Percentiles rank a stretch among this genome's conserved stretches.
These are phyloP conservation scores for Dictyophora rubrovolvata DNA, from an alignment of 768 basidiomycete species.

Conservation along the genomic window DNA sequence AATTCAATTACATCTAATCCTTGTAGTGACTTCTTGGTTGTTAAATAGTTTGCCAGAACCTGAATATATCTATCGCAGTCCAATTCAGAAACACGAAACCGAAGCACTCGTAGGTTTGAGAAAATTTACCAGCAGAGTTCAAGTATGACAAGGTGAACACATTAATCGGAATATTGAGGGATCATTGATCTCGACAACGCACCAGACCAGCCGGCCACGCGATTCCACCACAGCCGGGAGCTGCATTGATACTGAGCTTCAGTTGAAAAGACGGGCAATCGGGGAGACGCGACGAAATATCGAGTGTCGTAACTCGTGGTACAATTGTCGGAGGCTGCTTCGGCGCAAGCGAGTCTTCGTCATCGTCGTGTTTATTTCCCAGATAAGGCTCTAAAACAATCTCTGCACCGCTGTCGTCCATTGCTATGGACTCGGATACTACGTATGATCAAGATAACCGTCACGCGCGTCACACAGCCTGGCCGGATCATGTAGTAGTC, in stretches of 20 bases:
- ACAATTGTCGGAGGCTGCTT: slow-evolving; percentile 11
- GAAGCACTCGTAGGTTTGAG: too few species aligned
- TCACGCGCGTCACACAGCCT: too few species aligned
- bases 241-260: slow-evolving; percentile 58
- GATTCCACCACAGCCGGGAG: slow-evolving; percentile 85
- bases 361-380: not conserved
- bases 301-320: slow-evolving; percentile 9
- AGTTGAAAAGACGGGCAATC: slow-evolving; percentile 11
- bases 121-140: not conserved
- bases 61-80: slow-evolving; percentile 21
- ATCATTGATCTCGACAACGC: not conserved
- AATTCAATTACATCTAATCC: slow-evolving; percentile 66
- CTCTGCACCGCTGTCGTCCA: not conserved
- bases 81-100: not conserved
- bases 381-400: not conserved
- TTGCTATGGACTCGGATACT: not conserved
- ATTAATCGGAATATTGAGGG: not conserved
- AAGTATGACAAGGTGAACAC: not conserved
- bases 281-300: slow-evolving; percentile 11
- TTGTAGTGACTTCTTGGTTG: slow-evolving; percentile 40
- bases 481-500: not conserved
- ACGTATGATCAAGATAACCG: too few species aligned
- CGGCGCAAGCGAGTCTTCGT: slow-evolving; percentile 11
- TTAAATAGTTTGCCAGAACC: slow-evolving; percentile 73
- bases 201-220: slow-evolving; percentile 82